A percentile compares a stretch with the other conserved stretches of the same genome.
phyloP scores from a whole-genome alignment of 805 yeast genomes.

The Ogataea zsoltii region DNA sequence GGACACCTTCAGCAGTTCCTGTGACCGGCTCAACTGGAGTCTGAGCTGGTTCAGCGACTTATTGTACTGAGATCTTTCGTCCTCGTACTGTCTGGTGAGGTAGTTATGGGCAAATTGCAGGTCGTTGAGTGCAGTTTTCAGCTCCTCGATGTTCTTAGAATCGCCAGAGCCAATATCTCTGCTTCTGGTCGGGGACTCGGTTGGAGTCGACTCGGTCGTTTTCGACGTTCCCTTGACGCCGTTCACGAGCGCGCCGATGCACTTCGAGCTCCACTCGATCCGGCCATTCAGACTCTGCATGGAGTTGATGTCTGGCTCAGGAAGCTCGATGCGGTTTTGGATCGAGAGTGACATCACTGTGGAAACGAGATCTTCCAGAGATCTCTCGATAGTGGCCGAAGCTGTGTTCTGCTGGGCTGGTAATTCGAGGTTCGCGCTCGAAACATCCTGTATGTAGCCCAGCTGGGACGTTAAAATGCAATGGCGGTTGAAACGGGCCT shows the following conservation, averaged over 20 bases:
- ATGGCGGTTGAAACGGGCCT: conserved; percentile 38
- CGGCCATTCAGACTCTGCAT: conserved; percentile 26
- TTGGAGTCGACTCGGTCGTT: not conserved
- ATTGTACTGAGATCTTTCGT: conserved; percentile 57
- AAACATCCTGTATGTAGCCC: conserved; percentile 44
- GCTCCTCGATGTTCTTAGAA: conserved; percentile 15
- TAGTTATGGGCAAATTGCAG: conserved; percentile 71
- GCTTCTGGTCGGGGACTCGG: not conserved
- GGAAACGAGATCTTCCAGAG: conserved; percentile 46
- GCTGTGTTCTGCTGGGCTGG: no score
- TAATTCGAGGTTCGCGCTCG: not conserved
- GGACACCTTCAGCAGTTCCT: conserved; percentile 48
- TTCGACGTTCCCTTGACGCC: conserved; percentile 12
- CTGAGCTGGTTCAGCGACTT: conserved; percentile 55
- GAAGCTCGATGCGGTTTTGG: conserved; percentile 42
- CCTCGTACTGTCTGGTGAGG: conserved; percentile 65
- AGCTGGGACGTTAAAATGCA: conserved; percentile 45
- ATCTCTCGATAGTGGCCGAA: conserved; percentile 21
- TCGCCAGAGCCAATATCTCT: not conserved
- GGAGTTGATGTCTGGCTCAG: conserved; percentile 29
- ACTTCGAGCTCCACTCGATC: conserved; percentile 33
- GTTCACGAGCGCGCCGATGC: conserved; percentile 24
- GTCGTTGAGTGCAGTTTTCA: conserved; percentile 60
- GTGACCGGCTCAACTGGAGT: conserved; percentile 49
- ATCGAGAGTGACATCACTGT: conserved; percentile 49